Base-by-base conservation (phyloP, 2,329 filamentous ascomycete genomes). In the Conoideocrella luteorostrata region DNA sequence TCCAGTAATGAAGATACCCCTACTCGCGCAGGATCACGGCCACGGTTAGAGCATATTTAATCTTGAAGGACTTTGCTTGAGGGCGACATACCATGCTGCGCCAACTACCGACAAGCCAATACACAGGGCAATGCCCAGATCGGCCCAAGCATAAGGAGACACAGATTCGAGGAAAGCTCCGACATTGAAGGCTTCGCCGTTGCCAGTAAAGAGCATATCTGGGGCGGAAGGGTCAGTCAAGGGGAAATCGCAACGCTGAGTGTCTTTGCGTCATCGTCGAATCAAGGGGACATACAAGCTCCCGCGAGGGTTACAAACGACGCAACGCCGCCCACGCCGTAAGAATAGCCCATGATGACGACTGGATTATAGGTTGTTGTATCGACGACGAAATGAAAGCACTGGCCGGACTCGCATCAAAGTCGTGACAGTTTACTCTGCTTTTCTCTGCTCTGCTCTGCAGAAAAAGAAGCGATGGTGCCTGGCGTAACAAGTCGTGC, bases 161-260 rank as follows among this genome's bases (percentile, higher is more conserved):
- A 97, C 80, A 50, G 85, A 84, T 70, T 95, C 89, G 67, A 98
- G 82, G 65, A 97, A 97, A 64, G 84, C 83, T 66, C 94, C 94
- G 66, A 97, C 88, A 71, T 98, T 95, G 72, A 98, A 98, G 47
- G 84, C 75, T 76, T 98, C 91, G 63, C 94, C 93, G 66, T 87
- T 89, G 62, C 88, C 89, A 61, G 93, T 94, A 65, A 98, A 96
- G 65, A 98, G 88, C 88, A 98, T 94, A 70, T 98, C 93, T 98
- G 66, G 52, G 50, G 20, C 38, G 24, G 23, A 18, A 15, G 20
- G 4, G 9, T 28, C 11, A 28, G n/a, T 37, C 13, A 41, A 23
- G 23, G 9, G 33, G 7, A 24, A n/a, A n/a, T n/a, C n/a, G n/a
- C n/a, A n/a, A n/a, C n/a, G n/a, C n/a, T n/a, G n/a, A n/a, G n/a